Evolutionary conservation across 768 basidiomycete genomes (phyloP), one percentile per base, ranked within the genome.

Genomic region (Kondoa subrosea): DNA sequence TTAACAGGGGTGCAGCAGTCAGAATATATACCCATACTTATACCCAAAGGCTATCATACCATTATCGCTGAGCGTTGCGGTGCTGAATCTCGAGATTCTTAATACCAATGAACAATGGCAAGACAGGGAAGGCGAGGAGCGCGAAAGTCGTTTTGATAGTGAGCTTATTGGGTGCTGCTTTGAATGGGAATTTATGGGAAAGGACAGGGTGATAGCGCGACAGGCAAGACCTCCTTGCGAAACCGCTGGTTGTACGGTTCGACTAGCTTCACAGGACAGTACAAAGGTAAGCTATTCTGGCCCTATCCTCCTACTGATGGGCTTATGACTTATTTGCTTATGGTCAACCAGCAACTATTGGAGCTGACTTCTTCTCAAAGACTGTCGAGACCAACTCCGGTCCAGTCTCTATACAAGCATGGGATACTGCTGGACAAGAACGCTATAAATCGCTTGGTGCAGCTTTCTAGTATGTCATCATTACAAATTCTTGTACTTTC

Each of bases 341-440:
- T 21, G 58, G 34, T 21, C 63, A 69, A 34, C 60, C 56, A 50
- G 69, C 69, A n/a, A 69, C 69, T 26, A 69, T 69, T 34, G 69
- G 69, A 2, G 69, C 69, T 26, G 69, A 69, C 65, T 69, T 69
- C 40, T 27, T 27, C 27, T 50, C 69, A 26, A 67, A 69, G 67
- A 69, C 32, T 2, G 27, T 69, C 4, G 66, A 67, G 27, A 34
- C 66, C 65, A 32, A 69, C 4, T 50, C 66, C n/a, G 66, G 57
- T 25, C 26, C 25, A 1, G 34, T 69, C 31, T 60, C 65, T 1
- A 2, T 69, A 29, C 65, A 66, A 61, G 58, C 67, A 21, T 69
- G 69, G 69, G 69, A 69, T 50, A 69, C 69, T 63, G 69, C 69
- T n/a, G 69, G 69, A 3, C 65, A 66, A 50, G 69, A 69, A 31